phyloP scores from a whole-genome alignment of 352 stramenopile genomes.

The Lagenidium sp. region DNA sequence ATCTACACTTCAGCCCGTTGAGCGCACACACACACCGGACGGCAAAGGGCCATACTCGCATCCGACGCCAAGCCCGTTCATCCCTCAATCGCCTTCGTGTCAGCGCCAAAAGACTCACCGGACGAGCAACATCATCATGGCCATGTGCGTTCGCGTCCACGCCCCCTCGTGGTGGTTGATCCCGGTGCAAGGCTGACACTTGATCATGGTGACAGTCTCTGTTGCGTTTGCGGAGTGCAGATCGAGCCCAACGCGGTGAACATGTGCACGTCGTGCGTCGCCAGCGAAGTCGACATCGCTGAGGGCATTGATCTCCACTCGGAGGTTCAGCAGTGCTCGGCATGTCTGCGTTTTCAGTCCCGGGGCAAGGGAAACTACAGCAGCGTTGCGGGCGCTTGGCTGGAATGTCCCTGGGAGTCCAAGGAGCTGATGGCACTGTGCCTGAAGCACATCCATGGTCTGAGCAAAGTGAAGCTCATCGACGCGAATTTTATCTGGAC shows the following conservation, averaged over 20 bases:
- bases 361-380: constrained; percentile 28
- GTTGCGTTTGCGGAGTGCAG: constrained; percentile 29
- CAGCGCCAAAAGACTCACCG: too few relatives aligned
- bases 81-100: too few relatives aligned
- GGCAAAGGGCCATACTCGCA: too few relatives aligned
- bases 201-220: constrained; percentile 20
- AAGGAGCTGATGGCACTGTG: constrained; percentile 70
- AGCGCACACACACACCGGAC: too few relatives aligned
- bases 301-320: constrained; percentile 49
- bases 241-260: constrained; percentile 75
- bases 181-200: background rate
- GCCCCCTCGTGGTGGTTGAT: constrained; percentile 4
- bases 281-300: constrained; percentile 55
- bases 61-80: too few relatives aligned
- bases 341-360: constrained; percentile 59
- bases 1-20: too few relatives aligned
- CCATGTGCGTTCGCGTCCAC: constrained; percentile 7
- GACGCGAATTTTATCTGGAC: constrained; percentile 81
- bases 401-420: constrained; percentile 63
- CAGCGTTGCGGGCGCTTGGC: constrained; percentile 37
- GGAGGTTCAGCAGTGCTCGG: constrained; percentile 51
- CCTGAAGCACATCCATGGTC: constrained; percentile 55
- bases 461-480: constrained; percentile 62
- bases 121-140: constrained; percentile 7
- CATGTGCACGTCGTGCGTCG: constrained; percentile 69